Base-by-base conservation (phyloP, 306 rosid genomes). In the Clitoria ternatea region DNA sequence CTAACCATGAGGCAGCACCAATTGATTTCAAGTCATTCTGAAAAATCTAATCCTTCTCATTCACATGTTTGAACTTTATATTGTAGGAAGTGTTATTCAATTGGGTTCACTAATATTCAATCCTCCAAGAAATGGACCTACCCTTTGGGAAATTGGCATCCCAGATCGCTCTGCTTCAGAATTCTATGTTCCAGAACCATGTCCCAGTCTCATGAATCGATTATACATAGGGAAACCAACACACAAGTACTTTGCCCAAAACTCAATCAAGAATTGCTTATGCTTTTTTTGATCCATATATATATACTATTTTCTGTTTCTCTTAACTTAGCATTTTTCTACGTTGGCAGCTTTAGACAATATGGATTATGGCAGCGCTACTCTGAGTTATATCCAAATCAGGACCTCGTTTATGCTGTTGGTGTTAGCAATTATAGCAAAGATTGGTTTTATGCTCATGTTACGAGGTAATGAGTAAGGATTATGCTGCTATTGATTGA, bases 101-200 rank as follows among this genome's bases (percentile, higher is more conserved):
- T 37, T 88, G 65, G 54, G 56, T 13, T 5, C 0, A 18, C 15
- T 83, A 19, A 59, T 74, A 9, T 88, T 24, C 17, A 69, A 17
- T 4, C 81, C 87, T 17, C 88, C 88, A 6, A 85, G 93, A n/a
- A n/a, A n/a, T n/a, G n/a, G n/a, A n/a, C n/a, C n/a, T n/a, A n/a
- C n/a, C n/a, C n/a, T n/a, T n/a, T 88, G 93, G 90, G 93, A 85
- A 55, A 88, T 88, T 3, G 90, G 93, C 60, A 35, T 81, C 40
- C 90, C 93, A 0, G 93, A 88, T 45, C 85, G 90, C 12, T 27
- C 82, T 1, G 93, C 90, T 0, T 74, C 79, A 0, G 93, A 88
- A 68, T 88, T 83, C 50, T 74, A 79, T n/a, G 23, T 88, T 11
- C 90, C 90, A 5, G 79, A 81, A 23, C 87, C 90, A 0, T 61